Evolutionary conservation across 441 rosid species (phyloP).

Genomic region (Euphorbia celastroides): DNA sequence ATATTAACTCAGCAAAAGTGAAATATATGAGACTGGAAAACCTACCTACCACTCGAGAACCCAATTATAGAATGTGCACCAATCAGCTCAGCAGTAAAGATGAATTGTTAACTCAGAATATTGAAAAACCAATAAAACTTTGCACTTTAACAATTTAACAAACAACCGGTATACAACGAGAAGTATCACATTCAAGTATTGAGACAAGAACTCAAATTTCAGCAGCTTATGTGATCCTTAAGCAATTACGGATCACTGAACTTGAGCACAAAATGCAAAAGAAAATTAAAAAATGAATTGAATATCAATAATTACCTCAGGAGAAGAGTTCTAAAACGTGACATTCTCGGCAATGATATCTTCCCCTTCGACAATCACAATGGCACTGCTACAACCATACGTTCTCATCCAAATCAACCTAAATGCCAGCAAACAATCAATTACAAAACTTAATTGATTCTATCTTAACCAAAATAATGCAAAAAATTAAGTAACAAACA

Average conservation of each 20-base stretch:
- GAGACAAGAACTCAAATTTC: neutral
- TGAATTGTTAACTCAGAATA: neutral
- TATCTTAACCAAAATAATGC: neutral
- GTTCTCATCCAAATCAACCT: slow-evolving; percentile 91
- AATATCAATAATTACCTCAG: slow-evolving; percentile 43
- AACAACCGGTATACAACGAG: neutral
- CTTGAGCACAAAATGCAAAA: neutral
- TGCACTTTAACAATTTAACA: neutral
- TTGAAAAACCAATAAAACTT: neutral
- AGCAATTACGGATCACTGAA: neutral
- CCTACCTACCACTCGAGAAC: slow-evolving; percentile 98
- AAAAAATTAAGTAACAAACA: neutral
- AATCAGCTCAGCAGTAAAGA: slow-evolving; percentile 41
- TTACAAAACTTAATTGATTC: neutral
- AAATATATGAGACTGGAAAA: slow-evolving; percentile 4
- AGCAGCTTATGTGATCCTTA: no score
- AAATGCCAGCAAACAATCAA: slow-evolving; percentile 37
- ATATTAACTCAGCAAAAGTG: neutral
- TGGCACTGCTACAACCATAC: slow-evolving; percentile 86
- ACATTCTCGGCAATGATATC: slow-evolving; percentile 94
- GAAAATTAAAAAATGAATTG: neutral
- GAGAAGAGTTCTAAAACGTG: slow-evolving; percentile 92
- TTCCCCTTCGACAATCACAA: slow-evolving; percentile 92
- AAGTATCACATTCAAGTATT: neutral
- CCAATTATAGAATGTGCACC: slow-evolving; percentile 90